Base-by-base conservation (phyloP, 2,329 filamentous ascomycete genomes). In the Hyphodiscus sp. region DNA sequence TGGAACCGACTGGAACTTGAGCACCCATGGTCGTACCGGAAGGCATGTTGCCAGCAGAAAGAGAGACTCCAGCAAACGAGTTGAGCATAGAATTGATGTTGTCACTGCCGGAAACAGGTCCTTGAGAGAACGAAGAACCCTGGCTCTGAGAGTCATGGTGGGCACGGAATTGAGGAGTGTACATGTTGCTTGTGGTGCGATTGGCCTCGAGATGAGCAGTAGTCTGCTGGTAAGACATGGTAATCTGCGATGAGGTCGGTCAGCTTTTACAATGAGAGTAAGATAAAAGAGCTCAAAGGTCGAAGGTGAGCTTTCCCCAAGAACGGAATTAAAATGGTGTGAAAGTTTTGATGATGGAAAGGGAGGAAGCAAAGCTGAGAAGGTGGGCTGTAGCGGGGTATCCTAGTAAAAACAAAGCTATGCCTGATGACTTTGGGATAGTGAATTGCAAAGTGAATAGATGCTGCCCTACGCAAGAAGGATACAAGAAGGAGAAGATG, bases 11-110 rank as follows among this genome's bases (percentile, higher is more conserved):
- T 45, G 66, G 64, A 49, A 71, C 51, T 50, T 67, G 67, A 54
- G 54, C 57, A 49, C 54, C 57, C 43, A 65, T 60, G 26, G 62
- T 57, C 51, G 64, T 55, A 38, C 63, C 56, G 53, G 63, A 62
- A 54, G 68, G 63, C 54, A 74, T 66, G 49, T 64, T 69, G 45
- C 70, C 65, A 46, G 65, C 64, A 43, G 67, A 61, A 47, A 74
- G 56, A 29, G 53, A 49, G 29, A 69, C 49, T 53, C 60, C 60
- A 42, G 61, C 58, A 46, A 68, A 64, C 45, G 65, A 63, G 52
- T 58, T 61, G 51, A 69, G 62, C 55, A 68, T 61, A 38, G 64
- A 52, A 29, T 52, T 60, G 33, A 48, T 30, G 18, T 54, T 61
- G 13, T 66, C 65, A 30, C 52, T 60, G 29, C 63, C 50, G 16